These are phyloP conservation scores for Citrus hindsii DNA, from an alignment of 345 rosid species.

Conservation along the genomic window DNA sequence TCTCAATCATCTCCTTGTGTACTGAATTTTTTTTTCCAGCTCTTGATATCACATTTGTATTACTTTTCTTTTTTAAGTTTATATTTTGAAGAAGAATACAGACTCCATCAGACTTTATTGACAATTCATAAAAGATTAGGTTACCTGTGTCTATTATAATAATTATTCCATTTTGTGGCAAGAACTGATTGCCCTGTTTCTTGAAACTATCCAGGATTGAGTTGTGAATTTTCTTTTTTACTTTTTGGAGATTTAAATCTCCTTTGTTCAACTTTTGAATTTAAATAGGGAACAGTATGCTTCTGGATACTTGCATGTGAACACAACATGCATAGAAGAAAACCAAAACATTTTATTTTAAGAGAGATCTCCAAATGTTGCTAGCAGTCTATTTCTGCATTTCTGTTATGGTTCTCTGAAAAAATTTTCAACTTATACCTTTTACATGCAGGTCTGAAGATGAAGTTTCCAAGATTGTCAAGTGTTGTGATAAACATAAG, in stretches of 20 bases:
- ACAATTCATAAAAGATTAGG: not conserved
- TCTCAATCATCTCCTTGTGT: not conserved
- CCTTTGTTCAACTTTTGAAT: not conserved
- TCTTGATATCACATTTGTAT: not conserved
- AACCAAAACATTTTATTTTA: not conserved
- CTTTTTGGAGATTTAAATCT: not conserved
- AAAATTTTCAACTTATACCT: slow-evolving; percentile 6
- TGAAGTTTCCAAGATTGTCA: slow-evolving; percentile 80
- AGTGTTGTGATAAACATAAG: slow-evolving; percentile 74
- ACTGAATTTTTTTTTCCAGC: not conserved
- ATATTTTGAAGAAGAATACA: not conserved
- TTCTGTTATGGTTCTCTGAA: not conserved
- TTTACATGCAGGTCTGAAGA: slow-evolving; percentile 64
- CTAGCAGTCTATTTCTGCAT: not conserved
- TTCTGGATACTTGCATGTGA: slow-evolving; percentile 1
- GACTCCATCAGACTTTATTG: not conserved
- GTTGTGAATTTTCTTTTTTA: not conserved
- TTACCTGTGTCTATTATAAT: not conserved
- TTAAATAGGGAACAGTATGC: not conserved
- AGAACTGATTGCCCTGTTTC: not conserved
- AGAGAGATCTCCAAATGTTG: slow-evolving; percentile 4
- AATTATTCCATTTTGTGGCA: not conserved
- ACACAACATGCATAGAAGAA: not conserved
- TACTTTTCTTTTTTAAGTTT: not conserved
- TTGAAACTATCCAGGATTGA: not conserved